A percentile compares a stretch with the other conserved stretches of the same genome.
Evolutionary conservation across 169 alveolate genomes (phyloP).

Genomic region (Plasmodium falciparum): DNA sequence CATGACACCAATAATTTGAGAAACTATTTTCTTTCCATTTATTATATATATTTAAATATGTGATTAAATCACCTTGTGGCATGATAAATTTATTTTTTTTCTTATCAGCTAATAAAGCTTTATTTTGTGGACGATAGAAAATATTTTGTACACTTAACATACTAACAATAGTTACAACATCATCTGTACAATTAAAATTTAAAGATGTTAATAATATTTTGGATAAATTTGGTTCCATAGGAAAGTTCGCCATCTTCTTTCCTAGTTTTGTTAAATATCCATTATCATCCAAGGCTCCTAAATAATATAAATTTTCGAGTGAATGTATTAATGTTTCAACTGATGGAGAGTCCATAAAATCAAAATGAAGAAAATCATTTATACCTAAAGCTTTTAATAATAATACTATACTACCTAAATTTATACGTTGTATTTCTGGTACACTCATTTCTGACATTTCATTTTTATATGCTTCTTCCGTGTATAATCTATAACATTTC

Average conservation of each 20-base stretch:
- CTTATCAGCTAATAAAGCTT: slow-evolving; percentile 96
- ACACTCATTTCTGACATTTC: slow-evolving; percentile 99
- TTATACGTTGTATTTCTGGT: slow-evolving; percentile 99
- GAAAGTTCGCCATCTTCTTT: slow-evolving; percentile 99
- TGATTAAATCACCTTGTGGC: slow-evolving; percentile 98
- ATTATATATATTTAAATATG: slow-evolving; percentile 96
- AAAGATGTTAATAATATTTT: slow-evolving; percentile 98
- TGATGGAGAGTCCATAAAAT: slow-evolving; percentile 99
- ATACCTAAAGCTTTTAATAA: slow-evolving; percentile 99
- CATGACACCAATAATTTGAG: slow-evolving; percentile 97
- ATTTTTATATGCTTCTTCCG: slow-evolving; percentile 97
- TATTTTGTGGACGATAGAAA: slow-evolving; percentile 98
- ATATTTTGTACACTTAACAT: slow-evolving; percentile 98
- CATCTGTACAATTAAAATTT: slow-evolving; percentile 98
- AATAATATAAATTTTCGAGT: slow-evolving; percentile 96
- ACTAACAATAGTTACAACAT: slow-evolving; percentile 97
- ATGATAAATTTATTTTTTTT: slow-evolving; percentile 95
- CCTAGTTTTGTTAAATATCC: slow-evolving; percentile 99
- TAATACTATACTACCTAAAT: slow-evolving; percentile 98
- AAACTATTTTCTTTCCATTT: slow-evolving; percentile 95
- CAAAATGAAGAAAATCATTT: slow-evolving; percentile 98
- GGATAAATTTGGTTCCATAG: slow-evolving; percentile 97
- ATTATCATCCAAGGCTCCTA: slow-evolving; percentile 99
- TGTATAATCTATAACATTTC: slow-evolving; percentile 99
- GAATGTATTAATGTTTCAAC: slow-evolving; percentile 95